These are phyloP conservation scores for Pleodorina starrii DNA, from an alignment of 139 green algal genomes.

Conservation along the genomic window DNA sequence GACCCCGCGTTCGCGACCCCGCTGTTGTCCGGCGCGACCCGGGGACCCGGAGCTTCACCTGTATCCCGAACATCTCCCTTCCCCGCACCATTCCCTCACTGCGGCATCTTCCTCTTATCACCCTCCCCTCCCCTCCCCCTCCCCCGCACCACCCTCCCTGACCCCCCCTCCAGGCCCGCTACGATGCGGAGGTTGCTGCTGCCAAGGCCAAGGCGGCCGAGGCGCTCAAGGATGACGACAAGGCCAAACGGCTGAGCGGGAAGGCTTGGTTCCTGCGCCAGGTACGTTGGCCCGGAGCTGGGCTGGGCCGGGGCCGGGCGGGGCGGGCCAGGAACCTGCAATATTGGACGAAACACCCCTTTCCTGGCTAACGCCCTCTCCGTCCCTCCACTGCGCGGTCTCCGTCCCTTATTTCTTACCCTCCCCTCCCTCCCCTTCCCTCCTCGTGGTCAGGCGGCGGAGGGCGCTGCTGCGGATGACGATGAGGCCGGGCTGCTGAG, in stretches of 20 bases:
- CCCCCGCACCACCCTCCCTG: background rate
- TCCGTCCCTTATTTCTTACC: too few species aligned
- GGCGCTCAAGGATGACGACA: slow-evolving; percentile 22
- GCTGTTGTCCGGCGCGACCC: too few species aligned
- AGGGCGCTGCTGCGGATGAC: background rate
- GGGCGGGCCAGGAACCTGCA: too few species aligned
- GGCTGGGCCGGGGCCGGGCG: too few species aligned
- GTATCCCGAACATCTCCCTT: too few species aligned
- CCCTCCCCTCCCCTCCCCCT: background rate
- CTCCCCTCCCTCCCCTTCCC: background rate
- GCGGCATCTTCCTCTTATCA: background rate
- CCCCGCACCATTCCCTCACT: too few species aligned
- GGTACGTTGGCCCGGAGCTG: slow-evolving; percentile 30
- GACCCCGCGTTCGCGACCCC: too few species aligned
- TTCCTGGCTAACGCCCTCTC: too few species aligned
- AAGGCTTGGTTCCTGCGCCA: slow-evolving; percentile 83
- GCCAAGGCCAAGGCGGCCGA: slow-evolving; percentile 39
- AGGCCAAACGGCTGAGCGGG: slow-evolving; percentile 64
- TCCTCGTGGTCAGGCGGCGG: background rate
- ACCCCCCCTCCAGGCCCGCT: slow-evolving; percentile 25
- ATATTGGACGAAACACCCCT: too few species aligned
- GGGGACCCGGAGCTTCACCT: too few species aligned
- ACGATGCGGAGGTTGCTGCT: slow-evolving; percentile 62
- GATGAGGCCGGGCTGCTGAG: slow-evolving; percentile 39
- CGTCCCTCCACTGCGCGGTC: too few species aligned